Base-by-base conservation (phyloP, 2,329 filamentous ascomycete genomes). In the Lasiodiplodia sp. region DNA sequence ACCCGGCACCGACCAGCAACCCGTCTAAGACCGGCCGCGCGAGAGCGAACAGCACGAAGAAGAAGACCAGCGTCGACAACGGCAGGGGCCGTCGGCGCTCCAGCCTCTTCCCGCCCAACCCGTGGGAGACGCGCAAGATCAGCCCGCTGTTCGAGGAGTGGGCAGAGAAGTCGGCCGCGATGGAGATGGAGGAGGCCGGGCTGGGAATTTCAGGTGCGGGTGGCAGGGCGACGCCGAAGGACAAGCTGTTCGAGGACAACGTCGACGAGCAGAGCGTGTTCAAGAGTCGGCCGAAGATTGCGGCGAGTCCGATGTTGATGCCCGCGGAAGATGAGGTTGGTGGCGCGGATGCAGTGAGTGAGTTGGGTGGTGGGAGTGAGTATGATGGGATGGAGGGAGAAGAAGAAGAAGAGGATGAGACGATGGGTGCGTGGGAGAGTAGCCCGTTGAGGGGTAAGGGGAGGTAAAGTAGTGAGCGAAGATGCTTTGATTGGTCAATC, bases 241-340 rank as follows among this genome's bases (percentile, higher is more conserved):
- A 57, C 16, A 57, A 58, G 57, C 21, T 68, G 49, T 63, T 68
- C 73, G 74, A 77, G 23, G 69, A 53, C 7, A 65, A 55, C 68
- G 70, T 71, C 81, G 69, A 80, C 78, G 25, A 80, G 23, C 91
- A 92, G 69, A 91, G 90, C 31, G 90, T 97, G 1, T 97, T 97
- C 78, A 92, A 90, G 80, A 94, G 92, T 71, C 82, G 94, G 71
- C 94, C 94, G 0, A 91, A 89, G 78, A 88, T 97, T 72, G 90
- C 90, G 71, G 87, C 88, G 12, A 97, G 93, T 77, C 93, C 94
- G 1, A 77, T 89, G 1, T 77, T 77, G 60, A 74, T 73, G 65
- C 76, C 77, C 37, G 49, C 23, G 2, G 60, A 69, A 21, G 69
- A 65, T 34, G 47, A 68, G 1, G 57, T 69, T 16, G 69, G 40